These are phyloP conservation scores for Grammothele lineata DNA, from an alignment of 768 basidiomycete genomes.

Conservation along the genomic window DNA sequence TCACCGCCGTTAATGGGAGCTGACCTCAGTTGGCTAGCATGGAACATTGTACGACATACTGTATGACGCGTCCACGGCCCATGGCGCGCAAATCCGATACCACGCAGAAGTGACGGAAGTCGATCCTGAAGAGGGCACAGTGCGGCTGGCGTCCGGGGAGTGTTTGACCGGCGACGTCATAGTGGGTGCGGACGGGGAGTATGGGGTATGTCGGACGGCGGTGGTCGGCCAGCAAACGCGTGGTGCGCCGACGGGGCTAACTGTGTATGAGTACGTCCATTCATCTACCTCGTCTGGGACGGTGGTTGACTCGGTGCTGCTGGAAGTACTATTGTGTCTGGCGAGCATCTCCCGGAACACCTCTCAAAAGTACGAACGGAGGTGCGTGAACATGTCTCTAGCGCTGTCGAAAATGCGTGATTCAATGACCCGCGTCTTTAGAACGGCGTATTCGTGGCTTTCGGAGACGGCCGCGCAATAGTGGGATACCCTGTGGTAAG, in stretches of 20 bases:
- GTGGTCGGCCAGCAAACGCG: slow-evolving; percentile 14
- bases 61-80: slow-evolving; percentile 24
- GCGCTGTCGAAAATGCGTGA: too few species aligned
- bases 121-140: slow-evolving; percentile 16
- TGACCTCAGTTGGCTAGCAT: too few species aligned
- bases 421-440: too few species aligned
- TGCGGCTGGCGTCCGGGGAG: slow-evolving; percentile 28
- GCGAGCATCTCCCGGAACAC: slow-evolving; percentile 5
- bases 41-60: slow-evolving; percentile 29
- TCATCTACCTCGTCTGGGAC: neutral
- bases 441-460: slow-evolving; percentile 4
- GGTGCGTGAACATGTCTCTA: too few species aligned
- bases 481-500: slow-evolving; percentile 13
- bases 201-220: slow-evolving; percentile 20
- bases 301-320: too few species aligned
- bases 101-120: slow-evolving; percentile 25
- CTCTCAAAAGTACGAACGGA: neutral
- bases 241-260: slow-evolving; percentile 17
- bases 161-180: slow-evolving; percentile 30
- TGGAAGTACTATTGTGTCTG: neutral
- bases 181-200: slow-evolving; percentile 33
- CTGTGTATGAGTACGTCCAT: slow-evolving; percentile 25
- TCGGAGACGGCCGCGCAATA: slow-evolving; percentile 1
- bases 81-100: slow-evolving; percentile 24
- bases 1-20: too few species aligned